Conservation (phyloP, 805 yeast genomes). For the Ogataea nitratoaversa region DNA sequence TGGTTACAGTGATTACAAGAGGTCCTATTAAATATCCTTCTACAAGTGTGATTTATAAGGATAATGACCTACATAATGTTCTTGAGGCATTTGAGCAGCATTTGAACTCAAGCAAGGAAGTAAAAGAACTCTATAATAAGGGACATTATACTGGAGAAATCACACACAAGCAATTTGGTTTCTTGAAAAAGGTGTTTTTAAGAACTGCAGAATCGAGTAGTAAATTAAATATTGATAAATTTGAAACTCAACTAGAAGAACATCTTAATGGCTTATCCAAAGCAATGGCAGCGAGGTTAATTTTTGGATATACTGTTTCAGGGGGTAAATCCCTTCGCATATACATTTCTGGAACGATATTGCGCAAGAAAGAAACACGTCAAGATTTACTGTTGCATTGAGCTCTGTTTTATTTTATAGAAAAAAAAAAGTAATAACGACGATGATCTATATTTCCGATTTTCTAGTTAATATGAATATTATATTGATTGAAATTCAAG, state of each 20-base stretch:
- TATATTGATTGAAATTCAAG: conserved; percentile 41
- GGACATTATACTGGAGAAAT: conserved; percentile 13
- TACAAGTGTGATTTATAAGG: conserved; percentile 6
- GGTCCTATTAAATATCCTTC: conserved; percentile 15
- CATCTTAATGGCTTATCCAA: conserved; percentile 18
- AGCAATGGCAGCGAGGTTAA: conserved; percentile 26
- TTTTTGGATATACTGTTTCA: conserved; percentile 29
- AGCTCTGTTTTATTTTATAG: too few species aligned
- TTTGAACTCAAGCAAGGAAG: conserved; percentile 8
- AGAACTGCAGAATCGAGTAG: conserved; percentile 17
- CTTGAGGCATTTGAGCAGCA: conserved; percentile 14
- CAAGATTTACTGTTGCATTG: conserved; percentile 7
- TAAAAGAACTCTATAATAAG: conserved; percentile 3
- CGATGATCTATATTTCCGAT: too few species aligned
- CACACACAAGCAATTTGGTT: conserved; percentile 22
- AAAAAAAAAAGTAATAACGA: too few species aligned
- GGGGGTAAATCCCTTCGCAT: conserved; percentile 24
- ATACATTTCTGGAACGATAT: conserved; percentile 22
- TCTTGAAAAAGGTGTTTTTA: conserved; percentile 12
- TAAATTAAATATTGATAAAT: conserved; percentile 19
- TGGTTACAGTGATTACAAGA: conserved; percentile 9
- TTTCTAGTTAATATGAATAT: too few species aligned
- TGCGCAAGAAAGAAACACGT: conserved; percentile 21
- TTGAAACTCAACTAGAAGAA: conserved; percentile 11
- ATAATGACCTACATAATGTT: conserved; percentile 15